phyloP scores from a whole-genome alignment of 164 flowering plant species.

The Magnolia changhungtana region DNA sequence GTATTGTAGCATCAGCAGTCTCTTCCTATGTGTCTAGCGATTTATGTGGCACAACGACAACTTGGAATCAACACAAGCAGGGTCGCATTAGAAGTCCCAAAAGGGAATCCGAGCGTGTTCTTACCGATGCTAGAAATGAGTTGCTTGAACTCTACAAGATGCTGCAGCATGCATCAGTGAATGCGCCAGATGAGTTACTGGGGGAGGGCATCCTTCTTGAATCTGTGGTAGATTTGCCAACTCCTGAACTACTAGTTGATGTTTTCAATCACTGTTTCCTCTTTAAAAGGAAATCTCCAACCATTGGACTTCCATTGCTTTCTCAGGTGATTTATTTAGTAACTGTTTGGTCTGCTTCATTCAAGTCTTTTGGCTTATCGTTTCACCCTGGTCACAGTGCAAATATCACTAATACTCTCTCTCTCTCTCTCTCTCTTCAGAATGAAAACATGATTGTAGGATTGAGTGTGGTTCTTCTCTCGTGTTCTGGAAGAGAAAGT shows the following conservation, averaged over 20 bases:
- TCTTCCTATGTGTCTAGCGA: slow-evolving; percentile 42
- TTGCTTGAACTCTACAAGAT: slow-evolving; percentile 49
- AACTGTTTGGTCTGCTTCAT: not conserved
- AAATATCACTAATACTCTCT: not conserved
- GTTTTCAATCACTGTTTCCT: slow-evolving; percentile 38
- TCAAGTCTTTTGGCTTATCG: not conserved
- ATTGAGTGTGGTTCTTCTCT: slow-evolving; percentile 54
- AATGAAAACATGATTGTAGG: slow-evolving; percentile 48
- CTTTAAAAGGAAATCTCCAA: slow-evolving; percentile 22
- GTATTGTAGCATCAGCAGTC: slow-evolving; percentile 48
- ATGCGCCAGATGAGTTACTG: slow-evolving; percentile 26
- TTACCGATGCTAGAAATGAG: slow-evolving; percentile 51
- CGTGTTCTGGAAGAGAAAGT: slow-evolving; percentile 74
- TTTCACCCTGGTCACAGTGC: not conserved
- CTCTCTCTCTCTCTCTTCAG: slow-evolving; percentile 27
- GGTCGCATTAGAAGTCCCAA: slow-evolving; percentile 11
- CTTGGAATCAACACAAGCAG: slow-evolving; percentile 24
- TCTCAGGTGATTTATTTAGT: slow-evolving; percentile 49
- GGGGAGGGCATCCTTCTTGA: slow-evolving; percentile 40
- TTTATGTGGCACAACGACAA: slow-evolving; percentile 20
- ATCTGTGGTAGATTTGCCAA: slow-evolving; percentile 39
- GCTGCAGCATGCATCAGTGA: slow-evolving; percentile 33
- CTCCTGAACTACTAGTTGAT: slow-evolving; percentile 58
- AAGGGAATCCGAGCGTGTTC: slow-evolving; percentile 26
- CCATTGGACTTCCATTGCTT: slow-evolving; percentile 30